Evolutionary conservation across 2,329 filamentous ascomycete genomes (phyloP).

Genomic region (Colletotrichum noveboracense): DNA sequence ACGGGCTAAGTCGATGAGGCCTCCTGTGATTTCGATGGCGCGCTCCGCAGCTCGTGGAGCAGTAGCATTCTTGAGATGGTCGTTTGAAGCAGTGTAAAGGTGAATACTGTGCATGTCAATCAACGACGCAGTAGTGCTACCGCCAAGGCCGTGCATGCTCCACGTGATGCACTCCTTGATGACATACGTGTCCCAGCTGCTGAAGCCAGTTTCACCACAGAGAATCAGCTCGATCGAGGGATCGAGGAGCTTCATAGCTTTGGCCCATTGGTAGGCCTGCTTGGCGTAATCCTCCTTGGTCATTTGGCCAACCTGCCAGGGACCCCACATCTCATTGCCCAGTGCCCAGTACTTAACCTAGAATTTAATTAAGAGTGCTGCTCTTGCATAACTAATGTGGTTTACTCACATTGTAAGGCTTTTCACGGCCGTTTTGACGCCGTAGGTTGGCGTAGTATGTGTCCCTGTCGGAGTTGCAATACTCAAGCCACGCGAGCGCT

Average conservation of each 20-base stretch:
- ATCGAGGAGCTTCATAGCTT: slow-evolving; percentile 74
- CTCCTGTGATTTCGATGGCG: slow-evolving; percentile 72
- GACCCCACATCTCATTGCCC: slow-evolving; percentile 76
- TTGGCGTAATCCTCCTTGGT: slow-evolving; percentile 74
- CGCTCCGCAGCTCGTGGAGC: slow-evolving; percentile 75
- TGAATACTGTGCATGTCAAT: slow-evolving; percentile 86
- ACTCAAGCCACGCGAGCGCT: slow-evolving; percentile 80
- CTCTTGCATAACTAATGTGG: not conserved
- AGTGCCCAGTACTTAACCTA: slow-evolving; percentile 83
- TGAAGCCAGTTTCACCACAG: slow-evolving; percentile 74
- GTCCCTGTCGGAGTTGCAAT: slow-evolving; percentile 80
- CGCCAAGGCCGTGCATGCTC: slow-evolving; percentile 36
- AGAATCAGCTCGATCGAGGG: slow-evolving; percentile 73
- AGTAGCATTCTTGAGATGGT: slow-evolving; percentile 51
- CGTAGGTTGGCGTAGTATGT: slow-evolving; percentile 85
- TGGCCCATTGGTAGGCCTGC: slow-evolving; percentile 74
- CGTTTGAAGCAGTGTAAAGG: slow-evolving; percentile 70
- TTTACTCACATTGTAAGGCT: slow-evolving; percentile 68
- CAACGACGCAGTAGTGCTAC: slow-evolving; percentile 42
- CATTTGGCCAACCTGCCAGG: slow-evolving; percentile 71
- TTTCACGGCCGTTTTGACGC: slow-evolving; percentile 73
- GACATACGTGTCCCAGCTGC: slow-evolving; percentile 76
- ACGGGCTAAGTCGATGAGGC: slow-evolving; percentile 74
- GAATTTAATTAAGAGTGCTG: not conserved
- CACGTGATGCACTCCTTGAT: slow-evolving; percentile 68